These are phyloP conservation scores for Penstemon newberryi DNA, from an alignment of 257 asterid species.

Conservation along the genomic window DNA sequence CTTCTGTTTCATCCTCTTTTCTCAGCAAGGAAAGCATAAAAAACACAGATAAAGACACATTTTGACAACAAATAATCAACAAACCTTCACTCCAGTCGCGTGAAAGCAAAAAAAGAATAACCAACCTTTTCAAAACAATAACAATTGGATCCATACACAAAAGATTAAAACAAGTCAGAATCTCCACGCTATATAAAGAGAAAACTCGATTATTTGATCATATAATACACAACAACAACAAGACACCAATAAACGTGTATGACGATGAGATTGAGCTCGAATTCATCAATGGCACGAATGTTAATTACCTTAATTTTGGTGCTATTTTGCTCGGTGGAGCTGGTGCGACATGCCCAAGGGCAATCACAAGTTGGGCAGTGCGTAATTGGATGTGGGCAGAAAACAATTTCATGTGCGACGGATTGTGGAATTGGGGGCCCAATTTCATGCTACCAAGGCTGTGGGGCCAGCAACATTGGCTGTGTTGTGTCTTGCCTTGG, in stretches of 20 bases:
- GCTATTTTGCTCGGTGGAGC: constrained; percentile 15
- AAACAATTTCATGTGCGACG: constrained; percentile 26
- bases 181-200: constrained; percentile 26
- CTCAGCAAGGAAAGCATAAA: background rate
- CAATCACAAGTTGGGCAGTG: constrained; percentile 34
- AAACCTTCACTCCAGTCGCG: constrained; percentile 39
- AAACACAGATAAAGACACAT: background rate
- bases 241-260: background rate
- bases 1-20: constrained; percentile 2
- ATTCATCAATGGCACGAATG: constrained; percentile 7
- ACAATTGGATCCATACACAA: background rate
- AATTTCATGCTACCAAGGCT: constrained; percentile 40
- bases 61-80: constrained; percentile 23
- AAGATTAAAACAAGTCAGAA: background rate
- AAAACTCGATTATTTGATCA: background rate
- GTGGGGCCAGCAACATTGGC: constrained; percentile 28
- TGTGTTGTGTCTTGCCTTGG: constrained; percentile 38
- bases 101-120: constrained; percentile 18
- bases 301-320: constrained; percentile 13
- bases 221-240: background rate
- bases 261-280: background rate
- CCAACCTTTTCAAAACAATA: constrained; percentile 14
- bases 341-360: constrained; percentile 28
- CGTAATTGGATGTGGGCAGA: constrained; percentile 31
- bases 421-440: constrained; percentile 35